Base-by-base conservation (phyloP, 306 rosid genomes). In the Trifolium fragiferum region DNA sequence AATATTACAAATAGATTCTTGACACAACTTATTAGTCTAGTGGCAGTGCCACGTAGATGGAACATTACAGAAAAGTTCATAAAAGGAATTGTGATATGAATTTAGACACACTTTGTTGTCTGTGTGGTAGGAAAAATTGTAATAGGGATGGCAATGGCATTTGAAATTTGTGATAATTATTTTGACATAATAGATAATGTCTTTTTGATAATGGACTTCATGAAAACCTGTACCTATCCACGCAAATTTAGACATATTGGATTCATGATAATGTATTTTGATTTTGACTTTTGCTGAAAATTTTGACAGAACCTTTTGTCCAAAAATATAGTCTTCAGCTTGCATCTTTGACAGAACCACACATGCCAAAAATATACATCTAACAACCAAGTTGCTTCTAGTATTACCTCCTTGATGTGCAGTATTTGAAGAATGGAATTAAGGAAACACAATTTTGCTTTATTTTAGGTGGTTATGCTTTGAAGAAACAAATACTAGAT, bases 401-500 rank as follows among this genome's bases (percentile, higher is more conserved):
- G n/a, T n/a, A n/a, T n/a, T n/a, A n/a, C n/a, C n/a, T n/a, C n/a
- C n/a, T n/a, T n/a, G n/a, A n/a, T n/a, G n/a, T n/a, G n/a, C n/a
- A n/a, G n/a, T n/a, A n/a, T n/a, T n/a, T 60, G 12, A 16, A 8
- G 33, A 58, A 44, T 32, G 33, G 58, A 66, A 71, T 64, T 69
- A 57, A 58, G 76, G 72, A 60, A 54, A 38, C 44, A 57, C 9
- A 66, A 51, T 77, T 84, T 60, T 76, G 70, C 47, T 60, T 61
- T 16, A 50, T 76, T 81, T 64, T 76, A 92, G 97, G 97, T 77
- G 96, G 96, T 75, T 85, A 86, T 81, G 86, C 87, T 68, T 80
- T 90, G 85, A 92, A 92, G 88, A 94, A 94, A 82, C 90, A 92
- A 88, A 92, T 94, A 97, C 85, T 94, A 41, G 99, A 94, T 82